A percentile compares a stretch with the other conserved stretches of the same genome.
Conservation (phyloP, 2,329 filamentous ascomycete genomes). For the Aspergillus tamarii region DNA sequence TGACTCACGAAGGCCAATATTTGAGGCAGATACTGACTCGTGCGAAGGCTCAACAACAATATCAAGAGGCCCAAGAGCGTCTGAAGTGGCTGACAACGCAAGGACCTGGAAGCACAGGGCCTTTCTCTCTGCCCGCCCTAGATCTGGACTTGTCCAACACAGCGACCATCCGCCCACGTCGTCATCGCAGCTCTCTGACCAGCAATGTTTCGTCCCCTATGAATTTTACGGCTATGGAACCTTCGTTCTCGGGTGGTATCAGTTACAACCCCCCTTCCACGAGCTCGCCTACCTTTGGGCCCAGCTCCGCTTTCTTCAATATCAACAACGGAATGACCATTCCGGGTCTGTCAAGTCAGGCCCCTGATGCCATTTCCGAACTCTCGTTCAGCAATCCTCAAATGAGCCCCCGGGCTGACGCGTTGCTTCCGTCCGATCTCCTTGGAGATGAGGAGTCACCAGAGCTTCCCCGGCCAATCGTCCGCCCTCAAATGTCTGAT, state of each 20-base stretch:
- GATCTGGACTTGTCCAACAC: constrained; percentile 47
- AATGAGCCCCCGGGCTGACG: constrained; percentile 66
- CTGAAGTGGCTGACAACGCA: constrained; percentile 48
- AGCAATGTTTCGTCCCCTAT: constrained; percentile 53
- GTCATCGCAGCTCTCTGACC: constrained; percentile 50
- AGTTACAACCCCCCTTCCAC: constrained; percentile 54
- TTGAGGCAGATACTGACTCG: constrained; percentile 9
- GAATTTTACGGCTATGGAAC: constrained; percentile 44
- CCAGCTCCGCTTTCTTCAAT: constrained; percentile 61
- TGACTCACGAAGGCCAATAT: not conserved
- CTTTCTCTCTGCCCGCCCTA: constrained; percentile 46
- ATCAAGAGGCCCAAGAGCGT: constrained; percentile 51
- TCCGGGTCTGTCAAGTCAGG: constrained; percentile 45
- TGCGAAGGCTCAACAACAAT: constrained; percentile 42
- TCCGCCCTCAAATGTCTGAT: constrained; percentile 33
- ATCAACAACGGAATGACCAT: constrained; percentile 65
- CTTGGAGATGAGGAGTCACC: constrained; percentile 58
- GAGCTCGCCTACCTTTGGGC: constrained; percentile 57
- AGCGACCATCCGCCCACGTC: constrained; percentile 47
- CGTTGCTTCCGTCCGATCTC: constrained; percentile 63
- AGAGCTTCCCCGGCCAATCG: constrained; percentile 35
- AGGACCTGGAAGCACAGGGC: constrained; percentile 38
- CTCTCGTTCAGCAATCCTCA: constrained; percentile 59
- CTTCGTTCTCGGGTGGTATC: constrained; percentile 43
- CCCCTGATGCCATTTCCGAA: constrained; percentile 49